A percentile compares a stretch with the other conserved stretches of the same genome.
Conservation (phyloP, 2,329 filamentous ascomycete genomes). For the Colletotrichum scovillei region DNA sequence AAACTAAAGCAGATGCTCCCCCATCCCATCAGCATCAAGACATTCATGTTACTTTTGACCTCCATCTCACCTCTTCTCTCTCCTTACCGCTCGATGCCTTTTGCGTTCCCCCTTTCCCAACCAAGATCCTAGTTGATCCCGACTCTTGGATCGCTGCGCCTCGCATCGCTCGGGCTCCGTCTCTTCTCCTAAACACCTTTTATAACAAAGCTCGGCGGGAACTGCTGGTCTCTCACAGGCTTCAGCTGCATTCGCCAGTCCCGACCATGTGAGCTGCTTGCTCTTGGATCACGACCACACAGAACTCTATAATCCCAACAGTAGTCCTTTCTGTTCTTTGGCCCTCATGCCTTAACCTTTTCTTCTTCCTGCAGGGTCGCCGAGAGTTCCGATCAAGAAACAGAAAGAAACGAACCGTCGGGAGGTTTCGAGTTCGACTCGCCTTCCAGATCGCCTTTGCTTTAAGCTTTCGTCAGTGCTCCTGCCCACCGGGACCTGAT, state of each 20-base stretch:
- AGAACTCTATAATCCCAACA: not conserved
- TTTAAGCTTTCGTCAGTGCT: not conserved
- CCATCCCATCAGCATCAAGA: not conserved
- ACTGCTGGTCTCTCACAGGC: not conserved
- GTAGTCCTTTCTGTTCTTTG: not conserved
- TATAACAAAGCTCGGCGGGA: conserved; percentile 1
- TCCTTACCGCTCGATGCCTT: not conserved
- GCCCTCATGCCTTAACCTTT: conserved; percentile 4
- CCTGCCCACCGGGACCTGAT: not conserved
- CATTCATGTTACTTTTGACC: too few relatives aligned
- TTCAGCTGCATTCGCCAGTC: not conserved
- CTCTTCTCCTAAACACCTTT: conserved; percentile 26
- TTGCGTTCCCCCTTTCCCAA: not conserved
- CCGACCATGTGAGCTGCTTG: not conserved
- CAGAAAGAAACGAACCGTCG: not conserved
- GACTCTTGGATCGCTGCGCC: conserved; percentile 28
- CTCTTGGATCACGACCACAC: not conserved
- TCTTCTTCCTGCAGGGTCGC: not conserved
- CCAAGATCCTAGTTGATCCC: not conserved
- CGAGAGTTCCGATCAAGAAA: not conserved
- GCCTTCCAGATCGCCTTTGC: not conserved
- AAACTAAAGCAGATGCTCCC: not conserved
- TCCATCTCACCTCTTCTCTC: not conserved
- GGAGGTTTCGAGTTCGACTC: not conserved
- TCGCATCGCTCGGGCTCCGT: conserved; percentile 31